Evolutionary conservation across 139 green algal species (phyloP), one percentile per base, ranked within the genome.

Genomic region (Auxenochlorella protothecoides): DNA sequence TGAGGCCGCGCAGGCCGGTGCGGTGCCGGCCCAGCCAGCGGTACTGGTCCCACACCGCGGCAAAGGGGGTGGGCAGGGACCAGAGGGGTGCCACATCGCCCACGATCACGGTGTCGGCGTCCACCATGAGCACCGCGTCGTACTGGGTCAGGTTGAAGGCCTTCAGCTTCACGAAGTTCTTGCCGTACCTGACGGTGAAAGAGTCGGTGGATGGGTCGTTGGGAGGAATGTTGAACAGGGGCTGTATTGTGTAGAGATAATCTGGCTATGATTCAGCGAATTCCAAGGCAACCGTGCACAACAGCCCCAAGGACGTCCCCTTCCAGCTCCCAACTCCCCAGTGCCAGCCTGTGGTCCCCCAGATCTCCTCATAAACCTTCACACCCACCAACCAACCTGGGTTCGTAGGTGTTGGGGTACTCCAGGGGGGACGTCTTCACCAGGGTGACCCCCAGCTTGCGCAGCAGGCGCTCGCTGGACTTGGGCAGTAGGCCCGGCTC

Each of bases 101-200:
- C 16, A 70, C 16, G 3, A 81, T 55, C 62, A 71, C 71, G 51
- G 61, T 71, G 54, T 80, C 76, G 12, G 61, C 15, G 55, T 80
- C 76, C 54, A 80, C 5, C 51, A 80, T 27, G 53, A 80, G n/a
- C 2, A 80, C 27, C 5, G 67, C 27, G 52, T 77, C 71, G 65
- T 72, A 80, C 71, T 80, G 70, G 9, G 66, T 74, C n/a, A 80
- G 65, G 14, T 54, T 54, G 14, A 72, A 68, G 4, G 76, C 71
- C 14, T 68, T 63, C 13, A 80, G 15, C 66, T 80, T 77, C 55
- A 80, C 63, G 66, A 71, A 80, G 62, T 80, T 80, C 53, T 59
- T 61, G 55, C 62, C 55, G 52, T 77, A 80, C 61, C 76, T 75
- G 61, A 44, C 9, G 5, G 62, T 15, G 62, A 4, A 3, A 16